Conservation (phyloP, 75 land plant species). For the Cryptomeria japonica region DNA sequence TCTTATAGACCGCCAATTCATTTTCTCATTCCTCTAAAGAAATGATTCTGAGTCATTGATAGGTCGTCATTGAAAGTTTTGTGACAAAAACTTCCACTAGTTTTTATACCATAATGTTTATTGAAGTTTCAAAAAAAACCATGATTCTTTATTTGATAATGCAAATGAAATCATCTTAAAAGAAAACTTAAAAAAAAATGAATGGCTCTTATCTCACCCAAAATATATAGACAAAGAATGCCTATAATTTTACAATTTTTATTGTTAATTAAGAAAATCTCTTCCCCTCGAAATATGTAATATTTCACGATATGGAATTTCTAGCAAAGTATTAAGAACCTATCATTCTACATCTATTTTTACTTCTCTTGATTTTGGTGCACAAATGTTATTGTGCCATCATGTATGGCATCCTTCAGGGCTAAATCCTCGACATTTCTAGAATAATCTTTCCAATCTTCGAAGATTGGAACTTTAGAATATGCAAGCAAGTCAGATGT, state of each 20-base stretch:
- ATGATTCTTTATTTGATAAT: neutral
- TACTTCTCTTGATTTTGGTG: neutral
- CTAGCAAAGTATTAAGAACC: neutral
- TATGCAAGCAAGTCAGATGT: conserved; percentile 36
- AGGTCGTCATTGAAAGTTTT: neutral
- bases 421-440: conserved; percentile 22
- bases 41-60: neutral
- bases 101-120: neutral
- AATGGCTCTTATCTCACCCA: neutral
- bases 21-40: neutral
- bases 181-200: neutral
- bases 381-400: conserved; percentile 41
- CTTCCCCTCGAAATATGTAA: neutral
- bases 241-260: neutral
- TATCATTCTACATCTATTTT: neutral
- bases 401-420: conserved; percentile 21
- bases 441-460: conserved; percentile 38
- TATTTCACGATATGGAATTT: neutral
- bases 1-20: neutral
- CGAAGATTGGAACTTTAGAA: conserved; percentile 12
- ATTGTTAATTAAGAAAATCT: neutral
- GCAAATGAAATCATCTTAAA: neutral
- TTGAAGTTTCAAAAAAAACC: neutral
- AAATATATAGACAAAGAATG: neutral
- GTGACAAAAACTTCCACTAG: neutral